Percentiles rank a stretch among this genome's conserved stretches.
Conservation (phyloP, 164 flowering plant species). For the Stephania japonica region DNA sequence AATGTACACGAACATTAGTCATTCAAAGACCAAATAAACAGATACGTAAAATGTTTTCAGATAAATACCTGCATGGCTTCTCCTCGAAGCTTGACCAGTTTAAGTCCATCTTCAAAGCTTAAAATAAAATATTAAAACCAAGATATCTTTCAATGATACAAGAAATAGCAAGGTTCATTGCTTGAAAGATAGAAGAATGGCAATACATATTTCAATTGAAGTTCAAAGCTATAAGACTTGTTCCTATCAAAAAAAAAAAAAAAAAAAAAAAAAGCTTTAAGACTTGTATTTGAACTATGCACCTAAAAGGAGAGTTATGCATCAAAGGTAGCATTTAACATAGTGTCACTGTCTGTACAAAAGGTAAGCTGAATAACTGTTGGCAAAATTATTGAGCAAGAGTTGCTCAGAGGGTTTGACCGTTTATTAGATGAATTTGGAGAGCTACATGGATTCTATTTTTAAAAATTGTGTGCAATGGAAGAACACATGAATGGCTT, state of each 20-base stretch:
- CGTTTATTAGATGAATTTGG: neutral
- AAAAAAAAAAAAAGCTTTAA: neutral
- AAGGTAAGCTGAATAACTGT: neutral
- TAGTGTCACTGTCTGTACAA: neutral
- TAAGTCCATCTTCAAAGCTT: conserved; percentile 98
- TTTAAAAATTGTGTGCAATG: neutral
- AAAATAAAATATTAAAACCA: neutral
- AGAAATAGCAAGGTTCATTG: neutral
- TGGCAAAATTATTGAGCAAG: neutral
- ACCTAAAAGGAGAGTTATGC: neutral
- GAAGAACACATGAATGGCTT: neutral
- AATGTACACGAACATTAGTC: conserved; percentile 4
- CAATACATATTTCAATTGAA: neutral
- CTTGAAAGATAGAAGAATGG: neutral
- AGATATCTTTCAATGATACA: neutral
- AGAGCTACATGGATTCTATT: neutral
- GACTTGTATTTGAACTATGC: neutral
- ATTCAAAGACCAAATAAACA: neutral
- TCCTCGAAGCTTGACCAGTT: conserved; percentile 92
- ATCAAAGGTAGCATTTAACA: neutral
- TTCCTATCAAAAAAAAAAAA: too few relatives aligned
- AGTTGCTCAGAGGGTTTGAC: neutral
- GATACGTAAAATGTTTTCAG: neutral
- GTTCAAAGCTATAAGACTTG: neutral
- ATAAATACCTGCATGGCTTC: conserved; percentile 95